These are phyloP conservation scores for Alternaria gansuensis DNA, from an alignment of 2,329 filamentous ascomycete genomes.

Conservation along the genomic window DNA sequence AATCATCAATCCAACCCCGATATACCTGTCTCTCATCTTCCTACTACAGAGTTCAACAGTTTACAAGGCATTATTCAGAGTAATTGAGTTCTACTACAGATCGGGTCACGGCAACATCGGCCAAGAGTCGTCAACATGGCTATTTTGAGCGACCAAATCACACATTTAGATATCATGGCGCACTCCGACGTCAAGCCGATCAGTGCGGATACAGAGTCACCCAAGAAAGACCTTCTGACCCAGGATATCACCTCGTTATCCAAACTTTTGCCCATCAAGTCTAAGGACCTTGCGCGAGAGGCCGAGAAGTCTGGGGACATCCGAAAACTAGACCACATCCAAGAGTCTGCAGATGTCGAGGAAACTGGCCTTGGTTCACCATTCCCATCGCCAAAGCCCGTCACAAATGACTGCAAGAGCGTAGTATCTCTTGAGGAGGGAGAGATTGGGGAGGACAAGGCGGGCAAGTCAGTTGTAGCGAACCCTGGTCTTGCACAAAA, in stretches of 20 bases:
- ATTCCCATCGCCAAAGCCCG: background rate
- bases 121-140: background rate
- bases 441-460: background rate
- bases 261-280: background rate
- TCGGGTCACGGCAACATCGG: too few relatives aligned
- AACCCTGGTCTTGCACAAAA: background rate
- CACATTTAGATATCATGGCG: too few relatives aligned
- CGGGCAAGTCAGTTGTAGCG: accelerated
- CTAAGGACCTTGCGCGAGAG: too few relatives aligned
- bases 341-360: background rate
- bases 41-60: background rate
- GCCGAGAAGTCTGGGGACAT: background rate
- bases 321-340: background rate
- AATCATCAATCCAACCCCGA: background rate
- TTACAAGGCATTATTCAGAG: background rate
- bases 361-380: background rate
- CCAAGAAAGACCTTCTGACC: too few relatives aligned
- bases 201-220: accelerated
- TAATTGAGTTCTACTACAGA: accelerated
- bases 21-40: background rate
- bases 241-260: background rate
- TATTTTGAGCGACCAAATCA: background rate
- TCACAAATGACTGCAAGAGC: background rate
- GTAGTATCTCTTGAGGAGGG: background rate
- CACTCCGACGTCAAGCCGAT: too few relatives aligned